Conservation (phyloP, 1,139 yeast genomes). For the Candida gigantensis region DNA sequence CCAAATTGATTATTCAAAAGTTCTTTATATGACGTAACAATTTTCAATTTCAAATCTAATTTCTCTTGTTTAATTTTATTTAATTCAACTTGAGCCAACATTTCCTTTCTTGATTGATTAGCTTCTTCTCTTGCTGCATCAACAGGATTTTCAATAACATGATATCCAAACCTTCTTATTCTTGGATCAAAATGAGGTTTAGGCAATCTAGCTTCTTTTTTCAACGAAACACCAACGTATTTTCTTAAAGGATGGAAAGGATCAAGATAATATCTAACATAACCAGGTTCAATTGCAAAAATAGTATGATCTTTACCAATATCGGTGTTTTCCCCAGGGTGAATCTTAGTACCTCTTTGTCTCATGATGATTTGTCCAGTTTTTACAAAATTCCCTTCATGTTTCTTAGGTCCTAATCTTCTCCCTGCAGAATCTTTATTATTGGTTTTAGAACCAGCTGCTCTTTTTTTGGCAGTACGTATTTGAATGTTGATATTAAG, state of each 20-base stretch:
- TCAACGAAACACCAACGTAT: constrained; percentile 84
- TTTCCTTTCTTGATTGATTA: constrained; percentile 63
- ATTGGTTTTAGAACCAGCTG: constrained; percentile 90
- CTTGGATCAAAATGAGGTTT: constrained; percentile 89
- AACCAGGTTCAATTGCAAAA: constrained; percentile 90
- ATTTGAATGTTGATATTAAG: constrained; percentile 40
- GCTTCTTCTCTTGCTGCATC: constrained; percentile 59
- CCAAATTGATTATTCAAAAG: constrained; percentile 21
- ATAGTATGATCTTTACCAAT: constrained; percentile 95
- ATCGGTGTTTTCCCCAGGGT: constrained; percentile 90
- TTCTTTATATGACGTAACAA: constrained; percentile 18
- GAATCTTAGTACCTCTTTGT: constrained; percentile 95
- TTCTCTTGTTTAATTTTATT: constrained; percentile 36
- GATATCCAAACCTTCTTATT: constrained; percentile 79
- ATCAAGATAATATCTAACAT: constrained; percentile 84
- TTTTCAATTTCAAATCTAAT: constrained; percentile 22
- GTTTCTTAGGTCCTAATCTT: constrained; percentile 85
- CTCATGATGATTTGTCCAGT: constrained; percentile 92
- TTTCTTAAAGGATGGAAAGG: constrained; percentile 97
- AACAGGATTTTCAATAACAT: constrained; percentile 48
- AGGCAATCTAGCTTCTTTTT: constrained; percentile 66
- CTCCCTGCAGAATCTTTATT: constrained; percentile 96
- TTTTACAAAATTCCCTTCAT: constrained; percentile 65
- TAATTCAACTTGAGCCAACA: constrained; percentile 54
- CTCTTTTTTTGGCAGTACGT: constrained; percentile 91